These are phyloP conservation scores for Peronospora farinosa DNA, from an alignment of 352 stramenopile genomes.

Conservation along the genomic window DNA sequence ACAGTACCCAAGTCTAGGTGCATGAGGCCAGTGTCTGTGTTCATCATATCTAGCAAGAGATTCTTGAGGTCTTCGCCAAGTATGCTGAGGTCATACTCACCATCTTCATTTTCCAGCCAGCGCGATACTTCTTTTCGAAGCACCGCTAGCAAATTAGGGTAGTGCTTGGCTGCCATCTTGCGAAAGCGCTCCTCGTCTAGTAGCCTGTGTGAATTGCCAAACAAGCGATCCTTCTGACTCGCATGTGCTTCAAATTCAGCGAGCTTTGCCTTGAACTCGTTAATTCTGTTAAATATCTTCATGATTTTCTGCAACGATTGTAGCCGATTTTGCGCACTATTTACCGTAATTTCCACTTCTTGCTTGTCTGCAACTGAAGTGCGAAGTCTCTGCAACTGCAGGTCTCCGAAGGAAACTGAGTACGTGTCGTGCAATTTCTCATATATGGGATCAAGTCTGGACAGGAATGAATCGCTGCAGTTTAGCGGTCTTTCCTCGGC, in stretches of 20 bases:
- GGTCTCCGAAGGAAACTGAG: conserved; percentile 35
- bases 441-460: conserved; percentile 52
- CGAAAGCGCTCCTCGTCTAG: conserved; percentile 76
- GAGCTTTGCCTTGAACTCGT: conserved; percentile 72
- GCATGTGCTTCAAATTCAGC: conserved; percentile 61
- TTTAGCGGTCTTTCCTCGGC: neutral
- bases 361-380: conserved; percentile 38
- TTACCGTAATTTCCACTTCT: conserved; percentile 40
- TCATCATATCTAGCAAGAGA: conserved; percentile 74
- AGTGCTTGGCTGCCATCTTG: conserved; percentile 65
- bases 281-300: conserved; percentile 61
- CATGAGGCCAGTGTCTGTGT: conserved; percentile 77
- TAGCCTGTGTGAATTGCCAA: conserved; percentile 63
- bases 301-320: conserved; percentile 76
- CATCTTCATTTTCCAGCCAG: conserved; percentile 65
- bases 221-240: conserved; percentile 66
- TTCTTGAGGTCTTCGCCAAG: conserved; percentile 70
- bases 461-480: conserved; percentile 42
- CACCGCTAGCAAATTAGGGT: conserved; percentile 41
- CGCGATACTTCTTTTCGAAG: conserved; percentile 67
- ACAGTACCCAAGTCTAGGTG: conserved; percentile 64
- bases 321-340: conserved; percentile 51
- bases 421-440: conserved; percentile 35
- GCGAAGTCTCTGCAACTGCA: conserved; percentile 40
- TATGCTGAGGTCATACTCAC: conserved; percentile 65